Conservation (phyloP, 495 filamentous ascomycete species). For the Xylaria castorea region DNA sequence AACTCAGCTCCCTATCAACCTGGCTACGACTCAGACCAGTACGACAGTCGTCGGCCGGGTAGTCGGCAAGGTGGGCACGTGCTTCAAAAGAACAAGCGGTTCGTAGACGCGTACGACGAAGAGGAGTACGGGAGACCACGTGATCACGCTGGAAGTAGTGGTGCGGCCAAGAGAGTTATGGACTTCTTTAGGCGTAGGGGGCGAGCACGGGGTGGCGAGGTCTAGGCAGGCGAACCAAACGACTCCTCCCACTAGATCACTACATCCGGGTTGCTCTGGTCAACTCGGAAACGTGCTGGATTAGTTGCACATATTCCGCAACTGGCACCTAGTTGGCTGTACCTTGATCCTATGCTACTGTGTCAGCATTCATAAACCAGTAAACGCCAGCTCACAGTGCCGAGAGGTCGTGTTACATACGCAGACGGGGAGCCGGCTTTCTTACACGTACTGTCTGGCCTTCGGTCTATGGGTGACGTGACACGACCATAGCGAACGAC, state of each 20-base stretch:
- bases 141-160: slow-evolving; percentile 78
- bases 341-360: slow-evolving; percentile 8
- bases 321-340: not conserved
- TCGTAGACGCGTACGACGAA: slow-evolving; percentile 88
- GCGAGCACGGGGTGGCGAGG: slow-evolving; percentile 71
- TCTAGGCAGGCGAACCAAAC: slow-evolving; percentile 24
- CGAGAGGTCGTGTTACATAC: slow-evolving; percentile 3
- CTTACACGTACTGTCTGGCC: slow-evolving; percentile 17
- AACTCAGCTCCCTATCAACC: slow-evolving; percentile 45
- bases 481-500: slow-evolving; percentile 22
- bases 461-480: slow-evolving; percentile 24
- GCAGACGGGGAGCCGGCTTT: slow-evolving; percentile 8
- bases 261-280: slow-evolving; percentile 9
- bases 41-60: slow-evolving; percentile 34
- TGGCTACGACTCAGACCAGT: slow-evolving; percentile 47
- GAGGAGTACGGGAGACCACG: slow-evolving; percentile 65
- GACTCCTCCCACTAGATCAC: slow-evolving; percentile 9
- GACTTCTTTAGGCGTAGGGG: slow-evolving; percentile 93
- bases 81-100: slow-evolving; percentile 86
- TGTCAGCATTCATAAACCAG: slow-evolving; percentile 12
- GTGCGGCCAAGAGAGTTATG: slow-evolving; percentile 91
- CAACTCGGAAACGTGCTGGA: slow-evolving; percentile 1
- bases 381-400: slow-evolving; percentile 15
- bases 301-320: slow-evolving; percentile 9
- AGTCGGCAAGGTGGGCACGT: slow-evolving; percentile 59